Conservation (phyloP, 2,329 filamentous ascomycete species). For the Amesomyces nigricolor region DNA sequence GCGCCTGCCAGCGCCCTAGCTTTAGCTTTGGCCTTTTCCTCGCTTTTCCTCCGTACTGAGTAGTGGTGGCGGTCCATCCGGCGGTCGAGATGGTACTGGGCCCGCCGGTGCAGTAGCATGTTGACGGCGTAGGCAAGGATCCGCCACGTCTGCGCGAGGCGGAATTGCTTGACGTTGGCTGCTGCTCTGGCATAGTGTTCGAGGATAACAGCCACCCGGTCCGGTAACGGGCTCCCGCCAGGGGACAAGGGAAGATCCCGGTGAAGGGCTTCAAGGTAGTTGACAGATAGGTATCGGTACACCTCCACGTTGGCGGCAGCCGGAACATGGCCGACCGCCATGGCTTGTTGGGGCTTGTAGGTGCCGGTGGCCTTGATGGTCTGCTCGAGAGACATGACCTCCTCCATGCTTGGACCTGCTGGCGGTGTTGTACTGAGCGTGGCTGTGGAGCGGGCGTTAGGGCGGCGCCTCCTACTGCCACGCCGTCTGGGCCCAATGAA, state of each 20-base stretch:
- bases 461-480: constrained; percentile 37
- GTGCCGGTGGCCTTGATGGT: constrained; percentile 52
- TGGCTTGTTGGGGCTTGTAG: constrained; percentile 56
- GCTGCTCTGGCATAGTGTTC: constrained; percentile 54
- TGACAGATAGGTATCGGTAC: constrained; percentile 51
- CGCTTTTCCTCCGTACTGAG: constrained; percentile 27
- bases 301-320: constrained; percentile 44
- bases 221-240: constrained; percentile 36
- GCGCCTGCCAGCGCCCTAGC: constrained; percentile 25
- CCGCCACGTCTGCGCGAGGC: constrained; percentile 60
- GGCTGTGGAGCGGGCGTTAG: constrained; percentile 39
- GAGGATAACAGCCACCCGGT: constrained; percentile 46
- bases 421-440: constrained; percentile 52
- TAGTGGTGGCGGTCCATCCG: constrained; percentile 37
- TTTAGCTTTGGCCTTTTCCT: constrained; percentile 29
- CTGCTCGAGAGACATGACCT: constrained; percentile 50
- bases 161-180: constrained; percentile 50
- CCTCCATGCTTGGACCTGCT: constrained; percentile 34
- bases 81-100: constrained; percentile 51
- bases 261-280: constrained; percentile 52
- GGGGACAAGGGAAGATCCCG: constrained; percentile 41
- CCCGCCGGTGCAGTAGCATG: constrained; percentile 49
- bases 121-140: constrained; percentile 52
- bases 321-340: constrained; percentile 56
- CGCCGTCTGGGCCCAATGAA: constrained; percentile 47